A percentile compares a stretch with the other conserved stretches of the same genome.
Evolutionary conservation across 306 rosid genomes (phyloP).

Genomic region (Sindora glabra): DNA sequence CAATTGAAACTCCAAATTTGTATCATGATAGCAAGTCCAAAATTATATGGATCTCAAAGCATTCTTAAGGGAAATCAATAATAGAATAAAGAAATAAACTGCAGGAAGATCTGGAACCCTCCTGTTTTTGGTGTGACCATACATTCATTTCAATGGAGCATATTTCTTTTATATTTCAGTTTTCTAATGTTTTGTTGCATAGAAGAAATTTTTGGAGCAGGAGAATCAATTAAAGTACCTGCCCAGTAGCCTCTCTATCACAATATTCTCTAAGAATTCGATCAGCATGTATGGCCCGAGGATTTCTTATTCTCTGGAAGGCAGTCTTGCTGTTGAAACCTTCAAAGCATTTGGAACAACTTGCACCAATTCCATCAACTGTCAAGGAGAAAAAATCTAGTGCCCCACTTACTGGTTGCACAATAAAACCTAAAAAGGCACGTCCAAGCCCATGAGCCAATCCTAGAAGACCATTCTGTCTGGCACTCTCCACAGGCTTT

Average conservation of each 20-base stretch:
- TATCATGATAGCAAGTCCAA: not conserved
- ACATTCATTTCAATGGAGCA: not conserved
- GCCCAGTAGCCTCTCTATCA: slow-evolving; percentile 88
- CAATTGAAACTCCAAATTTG: not conserved
- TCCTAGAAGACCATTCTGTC: slow-evolving; percentile 88
- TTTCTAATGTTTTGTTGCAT: not conserved
- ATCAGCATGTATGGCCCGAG: slow-evolving; percentile 70
- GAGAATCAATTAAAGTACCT: slow-evolving; percentile 43
- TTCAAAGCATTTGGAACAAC: slow-evolving; percentile 93
- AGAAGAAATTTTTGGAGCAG: not conserved
- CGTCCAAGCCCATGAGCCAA: slow-evolving; percentile 92
- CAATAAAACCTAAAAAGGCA: slow-evolving; percentile 82
- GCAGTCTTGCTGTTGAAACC: slow-evolving; percentile 58
- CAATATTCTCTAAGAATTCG: slow-evolving; percentile 72
- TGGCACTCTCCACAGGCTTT: slow-evolving; percentile 89
- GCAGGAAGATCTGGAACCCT: not conserved
- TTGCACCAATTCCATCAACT: slow-evolving; percentile 96
- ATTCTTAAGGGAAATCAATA: no score
- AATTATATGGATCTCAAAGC: no score
- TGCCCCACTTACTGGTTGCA: slow-evolving; percentile 96
- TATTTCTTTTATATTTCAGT: not conserved
- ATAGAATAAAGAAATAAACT: not conserved
- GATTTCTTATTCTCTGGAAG: slow-evolving; percentile 73
- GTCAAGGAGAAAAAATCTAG: slow-evolving; percentile 93
- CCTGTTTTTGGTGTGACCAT: not conserved